These are phyloP conservation scores for Capronia americana DNA, from an alignment of 2,329 filamentous ascomycete genomes.

Conservation along the genomic window DNA sequence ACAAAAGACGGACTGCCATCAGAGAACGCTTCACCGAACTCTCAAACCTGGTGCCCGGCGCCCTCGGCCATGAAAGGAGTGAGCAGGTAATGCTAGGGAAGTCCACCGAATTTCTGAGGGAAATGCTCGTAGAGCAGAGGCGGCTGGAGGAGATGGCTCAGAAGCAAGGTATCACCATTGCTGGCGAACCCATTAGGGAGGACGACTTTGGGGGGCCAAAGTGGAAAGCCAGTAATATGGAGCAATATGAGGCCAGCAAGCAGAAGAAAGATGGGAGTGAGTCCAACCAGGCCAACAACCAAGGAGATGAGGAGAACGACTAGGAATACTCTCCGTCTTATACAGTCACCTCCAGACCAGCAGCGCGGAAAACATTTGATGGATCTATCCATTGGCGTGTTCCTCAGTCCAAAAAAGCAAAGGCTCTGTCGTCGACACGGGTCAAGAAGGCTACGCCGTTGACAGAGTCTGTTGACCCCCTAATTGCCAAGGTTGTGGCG, in stretches of 20 bases:
- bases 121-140: constrained; percentile 65
- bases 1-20: constrained; percentile 74
- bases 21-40: constrained; percentile 83
- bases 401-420: background rate
- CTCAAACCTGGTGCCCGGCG: constrained; percentile 78
- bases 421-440: background rate
- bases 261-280: constrained; percentile 25
- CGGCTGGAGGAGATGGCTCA: constrained; percentile 57
- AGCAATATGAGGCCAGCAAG: constrained; percentile 37
- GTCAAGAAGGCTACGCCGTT: background rate
- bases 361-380: background rate
- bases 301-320: constrained; percentile 28
- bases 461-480: background rate
- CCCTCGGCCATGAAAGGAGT: constrained; percentile 82
- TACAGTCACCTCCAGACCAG: background rate
- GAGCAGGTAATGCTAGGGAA: constrained; percentile 81
- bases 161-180: constrained; percentile 32
- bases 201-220: constrained; percentile 36
- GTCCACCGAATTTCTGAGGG: constrained; percentile 69
- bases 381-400: background rate
- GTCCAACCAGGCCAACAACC: constrained; percentile 8
- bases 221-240: constrained; percentile 35
- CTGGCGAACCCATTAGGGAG: constrained; percentile 28
- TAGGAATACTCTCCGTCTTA: background rate
- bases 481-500: background rate